A percentile compares a stretch with the other conserved stretches of the same genome.
Conservation (phyloP, 2,329 filamentous ascomycete species). For the Beauveria brongniartii region DNA sequence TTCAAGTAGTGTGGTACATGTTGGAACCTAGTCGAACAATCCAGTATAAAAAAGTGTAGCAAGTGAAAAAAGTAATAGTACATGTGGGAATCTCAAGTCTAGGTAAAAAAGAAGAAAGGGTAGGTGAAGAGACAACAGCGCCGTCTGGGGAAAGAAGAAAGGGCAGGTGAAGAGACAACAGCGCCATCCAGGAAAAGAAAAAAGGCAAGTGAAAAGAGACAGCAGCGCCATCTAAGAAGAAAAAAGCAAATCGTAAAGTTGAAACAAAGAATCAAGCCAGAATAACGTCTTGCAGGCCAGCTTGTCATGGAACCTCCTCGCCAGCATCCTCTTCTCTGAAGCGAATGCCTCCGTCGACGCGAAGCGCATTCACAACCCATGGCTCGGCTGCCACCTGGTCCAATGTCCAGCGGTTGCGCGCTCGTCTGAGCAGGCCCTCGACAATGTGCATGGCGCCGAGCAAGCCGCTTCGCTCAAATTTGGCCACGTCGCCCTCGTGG, state of each 20-base stretch:
- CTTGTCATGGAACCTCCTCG: constrained; percentile 36
- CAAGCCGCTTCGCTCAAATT: constrained; percentile 56
- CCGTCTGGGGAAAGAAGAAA: constrained; percentile 6
- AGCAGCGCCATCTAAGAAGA: no score
- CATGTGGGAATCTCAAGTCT: constrained; percentile 12
- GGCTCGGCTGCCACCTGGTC: constrained; percentile 61
- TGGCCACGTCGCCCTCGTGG: constrained; percentile 60
- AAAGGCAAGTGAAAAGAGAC: neutral
- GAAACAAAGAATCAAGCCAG: no score
- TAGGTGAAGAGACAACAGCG: no score
- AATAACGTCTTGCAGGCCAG: no score
- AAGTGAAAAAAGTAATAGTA: constrained; percentile 9
- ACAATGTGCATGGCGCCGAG: constrained; percentile 73
- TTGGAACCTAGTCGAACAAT: neutral
- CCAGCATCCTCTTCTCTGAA: constrained; percentile 53
- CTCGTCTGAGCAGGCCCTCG: constrained; percentile 76
- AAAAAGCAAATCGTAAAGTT: no score
- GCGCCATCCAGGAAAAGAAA: neutral
- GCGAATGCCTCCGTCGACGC: constrained; percentile 53
- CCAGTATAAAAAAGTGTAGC: neutral
- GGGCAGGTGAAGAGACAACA: no score
- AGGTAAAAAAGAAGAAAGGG: neutral
- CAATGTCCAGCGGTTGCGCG: constrained; percentile 67
- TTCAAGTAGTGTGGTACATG: neutral
- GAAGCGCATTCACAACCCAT: constrained; percentile 72